These are phyloP conservation scores for Daedaleopsis nitida DNA, from an alignment of 768 basidiomycete genomes.

Conservation along the genomic window DNA sequence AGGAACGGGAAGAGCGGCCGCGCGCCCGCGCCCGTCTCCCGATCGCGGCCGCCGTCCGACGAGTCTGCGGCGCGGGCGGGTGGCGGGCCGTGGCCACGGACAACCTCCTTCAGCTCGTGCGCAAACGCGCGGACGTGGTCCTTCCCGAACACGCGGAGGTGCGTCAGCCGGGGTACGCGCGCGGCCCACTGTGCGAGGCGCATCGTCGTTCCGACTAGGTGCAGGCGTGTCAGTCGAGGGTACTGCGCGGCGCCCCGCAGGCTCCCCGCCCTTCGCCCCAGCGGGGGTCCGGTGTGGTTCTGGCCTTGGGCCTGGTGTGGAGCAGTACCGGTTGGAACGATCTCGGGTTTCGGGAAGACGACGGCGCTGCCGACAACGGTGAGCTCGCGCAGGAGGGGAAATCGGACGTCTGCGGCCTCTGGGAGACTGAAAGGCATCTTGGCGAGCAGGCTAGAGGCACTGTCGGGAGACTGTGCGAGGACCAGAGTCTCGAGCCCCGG, in stretches of 20 bases:
- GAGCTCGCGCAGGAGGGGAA: background rate
- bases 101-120: background rate
- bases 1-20: background rate
- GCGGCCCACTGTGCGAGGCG: background rate
- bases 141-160: background rate
- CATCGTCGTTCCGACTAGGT: background rate
- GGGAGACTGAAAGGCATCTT: background rate
- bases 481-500: background rate
- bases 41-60: too few species aligned
- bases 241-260: background rate
- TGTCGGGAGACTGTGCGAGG: background rate
- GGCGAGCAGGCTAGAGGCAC: background rate
- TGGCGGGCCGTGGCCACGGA: background rate
- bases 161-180: background rate
- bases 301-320: too few species aligned
- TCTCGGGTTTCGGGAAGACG: background rate
- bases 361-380: background rate
- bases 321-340: too few species aligned
- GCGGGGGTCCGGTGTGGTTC: too few species aligned
- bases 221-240: background rate
- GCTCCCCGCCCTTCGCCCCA: background rate
- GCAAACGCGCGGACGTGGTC: background rate
- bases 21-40: too few species aligned
- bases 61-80: background rate
- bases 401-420: background rate